These are phyloP conservation scores for Trichophaea hybrida DNA, from an alignment of 2,329 filamentous ascomycete species.

Conservation along the genomic window DNA sequence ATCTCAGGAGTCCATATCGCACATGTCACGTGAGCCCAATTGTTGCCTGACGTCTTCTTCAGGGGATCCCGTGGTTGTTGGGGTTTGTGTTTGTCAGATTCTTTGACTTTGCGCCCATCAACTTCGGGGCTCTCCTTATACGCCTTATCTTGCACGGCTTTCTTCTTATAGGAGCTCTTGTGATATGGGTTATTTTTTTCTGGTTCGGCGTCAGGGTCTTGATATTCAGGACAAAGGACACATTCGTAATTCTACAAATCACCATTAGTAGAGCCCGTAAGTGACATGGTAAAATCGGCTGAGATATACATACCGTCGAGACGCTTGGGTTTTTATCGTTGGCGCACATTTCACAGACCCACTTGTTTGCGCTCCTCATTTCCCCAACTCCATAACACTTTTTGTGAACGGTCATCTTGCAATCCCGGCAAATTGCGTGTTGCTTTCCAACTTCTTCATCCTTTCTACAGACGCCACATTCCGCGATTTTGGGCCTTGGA, in stretches of 20 bases:
- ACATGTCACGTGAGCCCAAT: constrained; percentile 94
- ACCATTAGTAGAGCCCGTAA: not conserved
- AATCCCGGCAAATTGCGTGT: constrained; percentile 69
- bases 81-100: constrained; percentile 72
- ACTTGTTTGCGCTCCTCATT: constrained; percentile 55
- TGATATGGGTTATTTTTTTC: constrained; percentile 34
- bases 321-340: constrained; percentile 88
- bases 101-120: constrained; percentile 41
- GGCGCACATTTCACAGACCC: constrained; percentile 88
- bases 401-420: constrained; percentile 79
- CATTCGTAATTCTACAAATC: constrained; percentile 66
- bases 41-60: constrained; percentile 89
- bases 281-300: not conserved
- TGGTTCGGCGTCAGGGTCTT: constrained; percentile 43
- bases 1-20: constrained; percentile 85
- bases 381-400: constrained; percentile 82
- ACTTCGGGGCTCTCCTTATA: constrained; percentile 45
- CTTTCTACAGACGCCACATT: constrained; percentile 72
- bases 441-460: constrained; percentile 58
- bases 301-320: constrained; percentile 55
- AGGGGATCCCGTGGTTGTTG: constrained; percentile 73
- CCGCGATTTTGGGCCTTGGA: constrained; percentile 62
- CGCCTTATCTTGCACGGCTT: constrained; percentile 79
- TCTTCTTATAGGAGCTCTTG: constrained; percentile 70
- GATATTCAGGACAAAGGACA: constrained; percentile 70